These are phyloP conservation scores for Escovopsis sp. DNA, from an alignment of 2,329 filamentous ascomycete genomes.

Conservation along the genomic window DNA sequence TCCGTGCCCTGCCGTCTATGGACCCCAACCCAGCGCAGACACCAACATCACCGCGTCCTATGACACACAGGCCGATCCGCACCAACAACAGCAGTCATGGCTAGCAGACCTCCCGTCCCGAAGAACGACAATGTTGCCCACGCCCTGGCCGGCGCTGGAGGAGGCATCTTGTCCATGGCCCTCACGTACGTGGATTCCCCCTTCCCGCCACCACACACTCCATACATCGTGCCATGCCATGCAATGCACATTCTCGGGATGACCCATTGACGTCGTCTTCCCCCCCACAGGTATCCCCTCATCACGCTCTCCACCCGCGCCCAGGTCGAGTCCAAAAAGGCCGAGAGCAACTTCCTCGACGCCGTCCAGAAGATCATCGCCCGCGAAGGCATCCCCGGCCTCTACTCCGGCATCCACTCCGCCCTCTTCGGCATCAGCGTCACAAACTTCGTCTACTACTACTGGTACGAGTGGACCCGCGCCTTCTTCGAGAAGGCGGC, in stretches of 20 bases:
- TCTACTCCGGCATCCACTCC: constrained; percentile 87
- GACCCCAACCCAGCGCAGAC: neutral
- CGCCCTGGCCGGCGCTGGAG: constrained; percentile 82
- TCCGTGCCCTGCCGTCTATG: no score
- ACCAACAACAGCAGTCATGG: constrained; percentile 11
- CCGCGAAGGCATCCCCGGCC: constrained; percentile 74
- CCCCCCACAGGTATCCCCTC: constrained; percentile 60
- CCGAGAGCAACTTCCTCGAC: constrained; percentile 68
- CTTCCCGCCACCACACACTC: no score
- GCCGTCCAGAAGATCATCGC: constrained; percentile 78
- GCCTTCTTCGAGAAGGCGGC: constrained; percentile 73
- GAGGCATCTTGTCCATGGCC: constrained; percentile 88
- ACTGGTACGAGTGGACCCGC: constrained; percentile 98
- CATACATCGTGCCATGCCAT: no score
- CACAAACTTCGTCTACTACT: constrained; percentile 99
- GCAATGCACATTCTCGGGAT: no score
- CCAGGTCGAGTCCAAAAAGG: constrained; percentile 92
- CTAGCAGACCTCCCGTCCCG: constrained; percentile 50
- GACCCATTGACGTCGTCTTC: no score
- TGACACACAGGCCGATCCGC: neutral
- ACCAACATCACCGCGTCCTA: neutral
- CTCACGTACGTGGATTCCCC: constrained; percentile 52
- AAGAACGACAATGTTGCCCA: constrained; percentile 96
- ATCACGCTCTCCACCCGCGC: constrained; percentile 95
- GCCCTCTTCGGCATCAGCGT: constrained; percentile 95